Percentiles rank a stretch among this genome's conserved stretches.
Evolutionary conservation across 2,329 filamentous ascomycete genomes (phyloP).

Genomic region (Fusarium setosum): DNA sequence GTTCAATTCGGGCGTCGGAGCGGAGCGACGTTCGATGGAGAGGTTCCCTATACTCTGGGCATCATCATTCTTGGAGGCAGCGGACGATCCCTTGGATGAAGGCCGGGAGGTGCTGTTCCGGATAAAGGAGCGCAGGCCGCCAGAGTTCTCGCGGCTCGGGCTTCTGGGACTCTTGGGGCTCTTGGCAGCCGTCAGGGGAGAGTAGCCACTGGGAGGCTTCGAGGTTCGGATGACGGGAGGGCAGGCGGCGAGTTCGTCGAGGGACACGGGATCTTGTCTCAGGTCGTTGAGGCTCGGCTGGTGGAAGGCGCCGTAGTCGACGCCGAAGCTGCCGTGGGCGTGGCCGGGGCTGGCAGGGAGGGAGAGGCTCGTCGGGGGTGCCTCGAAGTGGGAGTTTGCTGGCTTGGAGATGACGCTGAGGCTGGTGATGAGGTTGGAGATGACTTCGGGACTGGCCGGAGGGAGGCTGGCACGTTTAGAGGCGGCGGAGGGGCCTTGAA

Average conservation of each 20-base stretch:
- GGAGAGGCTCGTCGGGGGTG: slow-evolving; percentile 55
- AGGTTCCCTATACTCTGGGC: slow-evolving; percentile 72
- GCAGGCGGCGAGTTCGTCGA: slow-evolving; percentile 70
- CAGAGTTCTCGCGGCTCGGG: slow-evolving; percentile 59
- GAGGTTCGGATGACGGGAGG: slow-evolving; percentile 84
- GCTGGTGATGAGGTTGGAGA: slow-evolving; percentile 76
- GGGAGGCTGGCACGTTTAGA: slow-evolving; percentile 43
- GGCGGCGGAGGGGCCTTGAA: slow-evolving; percentile 26
- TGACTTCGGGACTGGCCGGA: slow-evolving; percentile 75
- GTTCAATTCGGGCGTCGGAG: slow-evolving; percentile 61
- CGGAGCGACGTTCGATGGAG: slow-evolving; percentile 68
- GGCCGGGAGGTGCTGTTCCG: slow-evolving; percentile 64
- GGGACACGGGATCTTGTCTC: slow-evolving; percentile 57
- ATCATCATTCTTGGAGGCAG: slow-evolving; percentile 67
- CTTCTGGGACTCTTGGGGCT: slow-evolving; percentile 61
- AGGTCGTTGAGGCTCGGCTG: slow-evolving; percentile 62
- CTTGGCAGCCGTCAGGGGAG: slow-evolving; percentile 74
- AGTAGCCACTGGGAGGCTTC: slow-evolving; percentile 82
- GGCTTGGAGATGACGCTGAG: slow-evolving; percentile 76
- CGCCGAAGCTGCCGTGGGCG: slow-evolving; percentile 70
- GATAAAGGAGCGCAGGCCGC: slow-evolving; percentile 70
- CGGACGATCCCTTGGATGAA: slow-evolving; percentile 67
- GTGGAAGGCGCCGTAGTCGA: slow-evolving; percentile 77
- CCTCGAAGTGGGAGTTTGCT: slow-evolving; percentile 77
- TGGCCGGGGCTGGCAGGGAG: slow-evolving; percentile 50